Evolutionary conservation across 768 basidiomycete species (phyloP).

Genomic region (Strobilomyces echinocephalus): DNA sequence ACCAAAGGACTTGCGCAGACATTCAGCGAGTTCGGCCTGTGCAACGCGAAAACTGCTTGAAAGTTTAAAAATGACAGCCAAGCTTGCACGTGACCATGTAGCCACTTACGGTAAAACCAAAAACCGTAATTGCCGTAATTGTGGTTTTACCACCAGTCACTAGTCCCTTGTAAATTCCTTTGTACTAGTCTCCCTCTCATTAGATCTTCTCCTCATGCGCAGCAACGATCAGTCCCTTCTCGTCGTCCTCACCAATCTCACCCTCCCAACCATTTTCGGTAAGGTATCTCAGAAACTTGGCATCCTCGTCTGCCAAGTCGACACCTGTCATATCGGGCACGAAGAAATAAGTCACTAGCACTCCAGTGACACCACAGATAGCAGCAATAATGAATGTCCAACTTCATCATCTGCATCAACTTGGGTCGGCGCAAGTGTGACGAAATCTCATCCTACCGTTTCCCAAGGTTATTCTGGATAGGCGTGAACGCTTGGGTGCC

Average conservation of each 20-base stretch:
- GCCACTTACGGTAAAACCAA: too few species aligned
- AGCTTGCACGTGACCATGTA: slow-evolving; percentile 15
- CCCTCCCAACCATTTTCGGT: slow-evolving; percentile 63
- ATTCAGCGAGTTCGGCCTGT: slow-evolving; percentile 7
- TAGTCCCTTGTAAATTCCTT: too few species aligned
- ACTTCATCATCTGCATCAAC: slow-evolving; percentile 25
- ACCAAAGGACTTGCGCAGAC: slow-evolving; percentile 19
- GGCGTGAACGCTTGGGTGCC: slow-evolving; percentile 70
- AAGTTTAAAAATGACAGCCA: background rate
- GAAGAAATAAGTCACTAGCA: slow-evolving; percentile 63
- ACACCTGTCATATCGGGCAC: slow-evolving; percentile 63
- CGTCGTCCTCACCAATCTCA: slow-evolving; percentile 53
- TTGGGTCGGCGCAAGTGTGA: background rate
- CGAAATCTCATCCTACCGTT: slow-evolving; percentile 37
- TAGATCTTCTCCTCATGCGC: slow-evolving; percentile 6
- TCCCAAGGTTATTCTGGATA: slow-evolving; percentile 62
- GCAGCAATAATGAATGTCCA: slow-evolving; percentile 69
- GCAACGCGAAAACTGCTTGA: background rate
- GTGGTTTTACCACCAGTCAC: too few species aligned
- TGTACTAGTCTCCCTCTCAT: background rate
- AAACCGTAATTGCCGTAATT: too few species aligned
- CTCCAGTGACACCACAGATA: slow-evolving; percentile 60
- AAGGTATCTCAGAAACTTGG: slow-evolving; percentile 57
- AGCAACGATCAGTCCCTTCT: slow-evolving; percentile 25
- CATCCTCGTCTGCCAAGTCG: slow-evolving; percentile 64